Evolutionary conservation across 2,329 filamentous ascomycete genomes (phyloP).

Genomic region (Ascochyta fabae): DNA sequence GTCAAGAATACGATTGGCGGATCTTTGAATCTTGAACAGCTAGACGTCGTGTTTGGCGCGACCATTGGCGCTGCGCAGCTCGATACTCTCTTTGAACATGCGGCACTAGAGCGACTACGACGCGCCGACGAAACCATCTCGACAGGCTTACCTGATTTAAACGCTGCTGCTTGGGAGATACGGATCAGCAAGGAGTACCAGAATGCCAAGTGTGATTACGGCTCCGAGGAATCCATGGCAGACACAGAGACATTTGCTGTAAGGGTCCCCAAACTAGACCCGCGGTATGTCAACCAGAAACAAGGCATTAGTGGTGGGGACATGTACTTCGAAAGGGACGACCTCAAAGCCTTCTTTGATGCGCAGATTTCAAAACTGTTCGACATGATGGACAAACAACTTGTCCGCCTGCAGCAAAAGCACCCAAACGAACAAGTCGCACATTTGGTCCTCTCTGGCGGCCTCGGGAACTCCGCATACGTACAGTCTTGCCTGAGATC

Average conservation of each 20-base stretch:
- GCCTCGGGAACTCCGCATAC: conserved; percentile 53
- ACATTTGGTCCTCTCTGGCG: conserved; percentile 53
- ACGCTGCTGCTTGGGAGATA: conserved; percentile 51
- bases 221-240: conserved; percentile 9
- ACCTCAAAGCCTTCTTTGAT: conserved; percentile 46
- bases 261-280: too few relatives aligned
- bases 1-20: conserved; percentile 27
- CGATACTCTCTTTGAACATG: conserved; percentile 38
- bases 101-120: conserved; percentile 30
- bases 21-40: conserved; percentile 35
- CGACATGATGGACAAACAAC: conserved; percentile 45
- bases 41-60: conserved; percentile 45
- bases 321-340: conserved; percentile 43
- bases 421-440: conserved; percentile 38
- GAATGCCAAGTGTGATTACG: conserved; percentile 51
- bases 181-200: conserved; percentile 51
- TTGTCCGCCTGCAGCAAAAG: conserved; percentile 38
- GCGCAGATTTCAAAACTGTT: conserved; percentile 46
- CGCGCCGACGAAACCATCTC: conserved; percentile 22
- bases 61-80: conserved; percentile 46
- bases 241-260: too few relatives aligned
- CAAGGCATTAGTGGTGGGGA: conserved; percentile 39
- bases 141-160: conserved; percentile 32
- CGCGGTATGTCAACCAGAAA: conserved; percentile 22
- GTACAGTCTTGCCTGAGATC: conserved; percentile 43